Evolutionary conservation across 2,329 filamentous ascomycete genomes (phyloP), one percentile per base, ranked within the genome.

Genomic region (Sarocladiaceae sp.): DNA sequence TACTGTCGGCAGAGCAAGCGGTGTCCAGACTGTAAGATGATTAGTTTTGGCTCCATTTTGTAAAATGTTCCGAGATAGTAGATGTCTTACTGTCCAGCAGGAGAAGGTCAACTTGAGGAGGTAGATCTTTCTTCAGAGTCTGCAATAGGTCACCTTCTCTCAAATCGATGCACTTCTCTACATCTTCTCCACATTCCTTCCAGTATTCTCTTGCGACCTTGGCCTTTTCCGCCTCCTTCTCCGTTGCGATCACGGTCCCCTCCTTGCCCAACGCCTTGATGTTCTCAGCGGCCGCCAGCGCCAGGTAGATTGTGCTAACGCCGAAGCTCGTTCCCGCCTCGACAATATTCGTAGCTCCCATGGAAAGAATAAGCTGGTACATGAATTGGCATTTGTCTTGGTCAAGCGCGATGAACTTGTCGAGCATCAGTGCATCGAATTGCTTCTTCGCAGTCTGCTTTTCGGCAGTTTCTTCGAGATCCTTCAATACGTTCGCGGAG

Each of bases 251-350:
- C 0, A 86, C 80, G 50, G 12, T 63, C 29, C 42, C 66, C n/a
- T 55, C 28, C 50, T 23, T 48, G 29, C 54, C 11, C 22, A 52
- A 36, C 13, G 53, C 31, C 1, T 57, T 58, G 0, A 66, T 68
- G 53, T 78, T 83, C 52, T 78, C 70, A 0, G 70, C 71, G 0
- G 79, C 77, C 0, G 80, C 82, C 2, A 84, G 67, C 0, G 81
- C 79, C 2, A 85, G 71, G 54, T 84, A 86, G 40, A 85, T 81
- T 0, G 82, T 84, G 52, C 76, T 81, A 1, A 86, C 74, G 2
- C 82, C 82, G 53, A 81, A 85, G 37, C 74, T 78, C 0, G 82
- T 85, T 1, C 82, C 82, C 0, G 79, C 80, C 59, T 86, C 82
- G 33, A 85, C 74, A 20, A 84, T 66, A 37, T 72, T 72, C 2